Percentiles rank a stretch among this genome's conserved stretches.
phyloP scores from a whole-genome alignment of 1,284 basidiomycete genomes.

The Lignosus rhinocerotis region DNA sequence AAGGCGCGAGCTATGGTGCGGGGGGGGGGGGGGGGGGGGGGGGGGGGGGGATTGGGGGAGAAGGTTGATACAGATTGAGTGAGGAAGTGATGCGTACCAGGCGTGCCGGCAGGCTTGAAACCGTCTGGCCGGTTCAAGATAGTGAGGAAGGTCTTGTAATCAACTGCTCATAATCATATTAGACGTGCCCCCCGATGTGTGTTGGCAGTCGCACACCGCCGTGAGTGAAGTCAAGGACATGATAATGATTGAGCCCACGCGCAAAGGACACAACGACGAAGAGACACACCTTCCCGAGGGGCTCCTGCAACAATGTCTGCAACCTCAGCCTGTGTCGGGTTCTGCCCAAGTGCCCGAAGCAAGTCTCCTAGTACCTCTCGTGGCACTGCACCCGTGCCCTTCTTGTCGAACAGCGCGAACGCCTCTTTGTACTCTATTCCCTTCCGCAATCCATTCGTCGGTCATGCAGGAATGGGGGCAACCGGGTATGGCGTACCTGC shows the following conservation, averaged over 20 bases:
- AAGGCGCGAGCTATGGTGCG: neutral
- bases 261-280: neutral
- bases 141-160: slow-evolving; percentile 86
- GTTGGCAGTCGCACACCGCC: neutral
- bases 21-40: too few species aligned
- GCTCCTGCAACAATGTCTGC: slow-evolving; percentile 76
- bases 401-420: slow-evolving; percentile 46
- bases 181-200: too few species aligned
- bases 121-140: slow-evolving; percentile 96
- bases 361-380: slow-evolving; percentile 93
- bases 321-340: slow-evolving; percentile 97
- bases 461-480: neutral
- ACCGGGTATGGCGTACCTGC: neutral
- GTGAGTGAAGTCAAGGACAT: neutral
- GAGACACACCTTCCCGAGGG: slow-evolving; percentile 71
- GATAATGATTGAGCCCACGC: neutral
- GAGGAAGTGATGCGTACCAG: slow-evolving; percentile 51
- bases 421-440: neutral
- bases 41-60: too few species aligned
- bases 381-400: slow-evolving; percentile 87
- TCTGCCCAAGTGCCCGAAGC: slow-evolving; percentile 93
- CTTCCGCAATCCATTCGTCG: neutral
- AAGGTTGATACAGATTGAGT: neutral
- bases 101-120: slow-evolving; percentile 94
- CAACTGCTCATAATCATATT: slow-evolving; percentile 51